A percentile compares a stretch with the other conserved stretches of the same genome.
Conservation (phyloP, 148 eudicot species). For the Rhododendron ferrugineum region DNA sequence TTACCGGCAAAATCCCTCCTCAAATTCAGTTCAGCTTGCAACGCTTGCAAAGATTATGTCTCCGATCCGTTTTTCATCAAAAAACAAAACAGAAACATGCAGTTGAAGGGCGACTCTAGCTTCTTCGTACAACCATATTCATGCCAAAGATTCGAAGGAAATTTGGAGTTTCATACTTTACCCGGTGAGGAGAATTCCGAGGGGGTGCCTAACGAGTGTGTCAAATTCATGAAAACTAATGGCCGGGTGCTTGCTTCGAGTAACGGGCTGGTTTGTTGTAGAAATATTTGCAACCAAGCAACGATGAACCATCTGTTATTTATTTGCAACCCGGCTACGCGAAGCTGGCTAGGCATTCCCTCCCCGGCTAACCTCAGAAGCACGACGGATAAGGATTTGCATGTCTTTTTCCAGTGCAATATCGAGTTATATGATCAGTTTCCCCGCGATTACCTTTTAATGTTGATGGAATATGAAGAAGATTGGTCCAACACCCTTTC, state of each 20-base stretch:
- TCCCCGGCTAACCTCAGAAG: not conserved
- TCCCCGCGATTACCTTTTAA: not conserved
- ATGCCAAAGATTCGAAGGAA: too few species aligned
- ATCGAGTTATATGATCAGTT: not conserved
- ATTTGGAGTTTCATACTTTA: too few species aligned
- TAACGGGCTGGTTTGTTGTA: too few species aligned
- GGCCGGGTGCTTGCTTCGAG: too few species aligned
- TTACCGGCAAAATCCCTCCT: too few species aligned
- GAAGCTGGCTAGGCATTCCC: not conserved
- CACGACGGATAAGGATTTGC: not conserved
- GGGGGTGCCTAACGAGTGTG: too few species aligned
- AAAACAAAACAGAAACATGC: not conserved
- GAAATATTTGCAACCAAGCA: not conserved
- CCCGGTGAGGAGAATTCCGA: too few species aligned
- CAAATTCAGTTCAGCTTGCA: too few species aligned
- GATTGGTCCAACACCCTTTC: not conserved
- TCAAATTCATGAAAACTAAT: too few species aligned
- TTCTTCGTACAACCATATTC: too few species aligned
- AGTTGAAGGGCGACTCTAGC: not conserved
- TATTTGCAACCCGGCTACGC: not conserved
- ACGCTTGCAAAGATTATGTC: too few species aligned
- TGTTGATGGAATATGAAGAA: not conserved
- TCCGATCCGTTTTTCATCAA: not conserved
- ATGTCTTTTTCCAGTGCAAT: not conserved
- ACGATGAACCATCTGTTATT: not conserved